phyloP scores from a whole-genome alignment of 768 basidiomycete genomes.

The Auriscalpium orientale region DNA sequence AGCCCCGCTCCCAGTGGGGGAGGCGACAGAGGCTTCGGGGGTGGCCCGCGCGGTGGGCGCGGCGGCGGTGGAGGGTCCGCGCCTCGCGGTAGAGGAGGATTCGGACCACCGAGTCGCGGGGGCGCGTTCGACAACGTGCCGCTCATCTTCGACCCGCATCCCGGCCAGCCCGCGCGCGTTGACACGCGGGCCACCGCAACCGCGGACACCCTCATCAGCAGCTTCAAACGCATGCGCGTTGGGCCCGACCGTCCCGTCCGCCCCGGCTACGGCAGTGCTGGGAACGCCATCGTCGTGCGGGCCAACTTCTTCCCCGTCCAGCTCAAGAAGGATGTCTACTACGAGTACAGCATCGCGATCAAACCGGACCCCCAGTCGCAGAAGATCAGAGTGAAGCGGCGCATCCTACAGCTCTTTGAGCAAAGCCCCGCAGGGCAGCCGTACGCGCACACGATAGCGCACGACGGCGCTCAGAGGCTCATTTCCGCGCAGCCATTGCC shows the following conservation, averaged over 20 bases:
- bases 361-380: conserved; percentile 38
- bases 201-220: conserved; percentile 28
- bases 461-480: conserved; percentile 37
- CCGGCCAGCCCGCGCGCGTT: conserved; percentile 20
- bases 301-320: conserved; percentile 58
- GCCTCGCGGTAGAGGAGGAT: conserved; percentile 17
- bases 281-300: conserved; percentile 36
- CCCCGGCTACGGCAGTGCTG: conserved; percentile 22
- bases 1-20: conserved; percentile 10
- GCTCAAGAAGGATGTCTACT: conserved; percentile 38
- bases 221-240: neutral
- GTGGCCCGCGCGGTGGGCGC: conserved; percentile 6
- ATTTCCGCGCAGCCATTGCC: conserved; percentile 33
- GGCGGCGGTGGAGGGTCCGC: conserved; percentile 1
- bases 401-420: conserved; percentile 53
- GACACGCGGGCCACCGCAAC: neutral
- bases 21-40: conserved; percentile 4
- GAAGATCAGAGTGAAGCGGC: conserved; percentile 31
- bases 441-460: conserved; percentile 39
- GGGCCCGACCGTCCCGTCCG: conserved; percentile 13
- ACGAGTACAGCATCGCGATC: conserved; percentile 51
- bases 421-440: conserved; percentile 26
- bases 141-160: conserved; percentile 20
- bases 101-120: conserved; percentile 21
- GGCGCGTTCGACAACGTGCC: conserved; percentile 17